Evolutionary conservation across 306 rosid genomes (phyloP).

Genomic region (Glycine latifolia): DNA sequence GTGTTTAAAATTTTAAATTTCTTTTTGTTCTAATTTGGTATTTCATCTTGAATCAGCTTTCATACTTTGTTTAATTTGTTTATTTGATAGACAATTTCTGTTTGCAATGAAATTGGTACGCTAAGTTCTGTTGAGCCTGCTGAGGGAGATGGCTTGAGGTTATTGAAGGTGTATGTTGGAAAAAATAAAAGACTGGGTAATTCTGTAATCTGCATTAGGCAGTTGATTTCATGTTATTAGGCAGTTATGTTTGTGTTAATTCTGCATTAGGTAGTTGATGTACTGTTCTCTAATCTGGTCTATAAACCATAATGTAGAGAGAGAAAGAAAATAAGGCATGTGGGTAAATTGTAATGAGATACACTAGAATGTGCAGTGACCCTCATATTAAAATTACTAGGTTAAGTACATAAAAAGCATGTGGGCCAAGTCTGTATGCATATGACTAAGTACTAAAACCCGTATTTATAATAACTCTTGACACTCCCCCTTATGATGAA

Average conservation of each 20-base stretch:
- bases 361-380: too few relatives aligned
- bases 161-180: neutral
- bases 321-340: too few relatives aligned
- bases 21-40: slow-evolving; percentile 9
- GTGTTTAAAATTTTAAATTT: slow-evolving; percentile 25
- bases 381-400: too few relatives aligned
- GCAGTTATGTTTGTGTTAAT: neutral
- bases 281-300: slow-evolving; percentile 5
- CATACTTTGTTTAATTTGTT: slow-evolving; percentile 6
- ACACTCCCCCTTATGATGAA: too few relatives aligned
- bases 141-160: neutral
- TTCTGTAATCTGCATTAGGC: neutral
- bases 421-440: too few relatives aligned
- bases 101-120: slow-evolving; percentile 31
- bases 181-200: neutral
- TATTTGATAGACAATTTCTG: slow-evolving; percentile 29
- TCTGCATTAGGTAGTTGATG: neutral
- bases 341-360: too few relatives aligned
- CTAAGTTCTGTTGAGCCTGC: neutral
- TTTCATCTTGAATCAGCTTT: slow-evolving; percentile 37
- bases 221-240: neutral
- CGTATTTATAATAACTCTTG: too few relatives aligned
- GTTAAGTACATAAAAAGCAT: too few relatives aligned
- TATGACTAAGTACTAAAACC: too few relatives aligned
- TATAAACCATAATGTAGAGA: neutral